These are phyloP conservation scores for Tuber brumale DNA, from an alignment of 495 filamentous ascomycete genomes.

Conservation along the genomic window DNA sequence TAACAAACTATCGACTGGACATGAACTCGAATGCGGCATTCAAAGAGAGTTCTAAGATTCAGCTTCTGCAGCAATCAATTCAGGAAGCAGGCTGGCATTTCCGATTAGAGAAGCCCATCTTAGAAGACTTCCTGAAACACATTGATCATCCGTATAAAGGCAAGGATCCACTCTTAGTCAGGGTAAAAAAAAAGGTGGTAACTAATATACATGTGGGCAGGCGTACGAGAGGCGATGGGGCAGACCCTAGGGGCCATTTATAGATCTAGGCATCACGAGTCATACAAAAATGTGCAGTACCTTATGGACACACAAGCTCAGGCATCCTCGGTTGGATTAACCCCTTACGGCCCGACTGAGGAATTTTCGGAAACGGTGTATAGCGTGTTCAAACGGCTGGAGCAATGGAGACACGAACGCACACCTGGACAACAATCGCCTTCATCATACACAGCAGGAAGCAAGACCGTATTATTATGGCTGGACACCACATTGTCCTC, in stretches of 20 bases:
- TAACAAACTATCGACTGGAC: conserved; percentile 80
- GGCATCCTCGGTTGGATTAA: conserved; percentile 74
- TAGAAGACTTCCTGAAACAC: conserved; percentile 81
- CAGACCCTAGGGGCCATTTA: conserved; percentile 79
- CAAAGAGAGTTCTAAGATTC: conserved; percentile 96
- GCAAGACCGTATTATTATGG: conserved; percentile 94
- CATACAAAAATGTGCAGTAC: conserved; percentile 66
- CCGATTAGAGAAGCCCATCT: conserved; percentile 77
- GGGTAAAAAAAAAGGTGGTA: background rate
- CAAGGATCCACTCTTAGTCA: background rate
- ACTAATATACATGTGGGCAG: conserved; percentile 15
- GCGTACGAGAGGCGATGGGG: conserved; percentile 87
- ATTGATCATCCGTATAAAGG: conserved; percentile 95
- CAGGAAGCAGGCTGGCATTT: conserved; percentile 93
- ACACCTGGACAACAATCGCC: conserved; percentile 85
- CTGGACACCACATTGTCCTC: conserved; percentile 84
- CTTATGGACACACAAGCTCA: conserved; percentile 72
- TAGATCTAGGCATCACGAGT: conserved; percentile 86
- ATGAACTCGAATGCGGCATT: conserved; percentile 95
- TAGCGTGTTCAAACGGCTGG: conserved; percentile 71
- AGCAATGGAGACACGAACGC: conserved; percentile 79
- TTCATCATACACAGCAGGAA: conserved; percentile 88
- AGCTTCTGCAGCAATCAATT: conserved; percentile 81
- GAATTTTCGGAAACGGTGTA: conserved; percentile 68
- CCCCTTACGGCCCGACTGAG: conserved; percentile 68